Base-by-base conservation (phyloP, 805 yeast genomes). In the Candida nanaspora region DNA sequence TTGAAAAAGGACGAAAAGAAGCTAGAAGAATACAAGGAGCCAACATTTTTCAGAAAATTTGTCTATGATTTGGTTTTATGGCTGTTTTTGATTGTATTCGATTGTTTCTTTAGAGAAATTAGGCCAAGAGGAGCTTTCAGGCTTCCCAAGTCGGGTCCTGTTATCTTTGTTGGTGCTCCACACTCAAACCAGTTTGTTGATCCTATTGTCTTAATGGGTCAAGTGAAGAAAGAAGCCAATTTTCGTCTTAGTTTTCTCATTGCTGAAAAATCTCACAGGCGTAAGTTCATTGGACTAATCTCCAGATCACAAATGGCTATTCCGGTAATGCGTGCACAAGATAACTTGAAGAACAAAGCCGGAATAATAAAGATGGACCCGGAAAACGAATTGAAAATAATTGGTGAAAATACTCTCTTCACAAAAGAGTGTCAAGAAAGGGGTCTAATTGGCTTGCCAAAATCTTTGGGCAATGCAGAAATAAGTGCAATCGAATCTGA, bases 281-380 rank as follows among this genome's bases (percentile, higher is more conserved):
- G 64, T 9, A 48, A 45, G 16, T 72, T 85, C 41, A 78, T 93
- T 47, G 96, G 97, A 3, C 65, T 76, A 30, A 63, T 93, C 52
- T 81, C 96, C 2, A 71, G 82, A 40, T 71, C 81, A 46, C 86
- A 86, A 47, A 70, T 82, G 64, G 70, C 96, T 2, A 93, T 93
- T 47, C 96, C 97, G 4, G 98, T 93, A 1, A 81, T 78, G 14
- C 74, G 98, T 50, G 88, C 96, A 2, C 98, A 93, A 59, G 98
- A 93, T 59, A 80, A 80, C 56, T 70, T 91, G 59, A 65, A 57
- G 26, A 57, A 66, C 3, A 94, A 80, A n/a, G 55, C 69, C 0
- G 98, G 98, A 2, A 69, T 65, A 38, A 79, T 89, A 20, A 68
- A 49, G 36, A 53, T 80, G 25, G 81, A 79, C 50, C 62, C 69